Evolutionary conservation across 352 stramenopile genomes (phyloP).

Genomic region (Elongisporangium undulatum): DNA sequence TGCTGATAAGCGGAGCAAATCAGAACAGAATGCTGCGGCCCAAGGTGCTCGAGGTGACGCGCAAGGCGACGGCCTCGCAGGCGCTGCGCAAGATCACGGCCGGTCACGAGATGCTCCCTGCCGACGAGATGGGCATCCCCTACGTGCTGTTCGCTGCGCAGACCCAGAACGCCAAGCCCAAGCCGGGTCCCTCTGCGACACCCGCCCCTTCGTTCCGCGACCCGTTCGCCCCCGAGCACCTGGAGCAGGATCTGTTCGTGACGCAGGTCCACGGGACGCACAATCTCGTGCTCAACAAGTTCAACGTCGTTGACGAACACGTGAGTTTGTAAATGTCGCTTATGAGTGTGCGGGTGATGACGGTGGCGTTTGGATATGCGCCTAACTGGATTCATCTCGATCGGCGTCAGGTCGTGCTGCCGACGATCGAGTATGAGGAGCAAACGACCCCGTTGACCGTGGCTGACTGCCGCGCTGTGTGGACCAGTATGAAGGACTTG

Average conservation of each 20-base stretch:
- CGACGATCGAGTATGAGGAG: slow-evolving; percentile 64
- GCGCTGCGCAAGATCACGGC: slow-evolving; percentile 64
- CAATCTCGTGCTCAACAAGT: slow-evolving; percentile 85
- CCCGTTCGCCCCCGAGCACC: slow-evolving; percentile 66
- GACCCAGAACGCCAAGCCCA: slow-evolving; percentile 32
- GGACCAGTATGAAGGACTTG: slow-evolving; percentile 61
- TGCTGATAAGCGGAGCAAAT: neutral
- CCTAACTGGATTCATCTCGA: neutral
- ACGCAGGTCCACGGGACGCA: slow-evolving; percentile 57
- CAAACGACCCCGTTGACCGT: slow-evolving; percentile 50
- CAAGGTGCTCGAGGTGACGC: slow-evolving; percentile 55
- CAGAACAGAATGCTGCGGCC: slow-evolving; percentile 42
- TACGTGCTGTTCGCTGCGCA: slow-evolving; percentile 60
- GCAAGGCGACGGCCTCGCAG: slow-evolving; percentile 46
- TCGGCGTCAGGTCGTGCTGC: slow-evolving; percentile 39
- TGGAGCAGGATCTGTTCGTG: slow-evolving; percentile 70
- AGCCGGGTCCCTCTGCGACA: slow-evolving; percentile 7
- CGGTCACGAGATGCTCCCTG: slow-evolving; percentile 42
- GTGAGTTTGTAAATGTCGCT: slow-evolving; percentile 19
- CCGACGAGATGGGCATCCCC: slow-evolving; percentile 23
- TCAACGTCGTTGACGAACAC: slow-evolving; percentile 73
- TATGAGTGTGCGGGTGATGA: neutral
- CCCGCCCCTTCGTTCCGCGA: slow-evolving; percentile 40
- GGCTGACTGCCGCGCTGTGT: slow-evolving; percentile 62
- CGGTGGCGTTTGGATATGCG: neutral